phyloP scores from a whole-genome alignment of 257 asterid genomes.

The Oldenlandia corymbosa region DNA sequence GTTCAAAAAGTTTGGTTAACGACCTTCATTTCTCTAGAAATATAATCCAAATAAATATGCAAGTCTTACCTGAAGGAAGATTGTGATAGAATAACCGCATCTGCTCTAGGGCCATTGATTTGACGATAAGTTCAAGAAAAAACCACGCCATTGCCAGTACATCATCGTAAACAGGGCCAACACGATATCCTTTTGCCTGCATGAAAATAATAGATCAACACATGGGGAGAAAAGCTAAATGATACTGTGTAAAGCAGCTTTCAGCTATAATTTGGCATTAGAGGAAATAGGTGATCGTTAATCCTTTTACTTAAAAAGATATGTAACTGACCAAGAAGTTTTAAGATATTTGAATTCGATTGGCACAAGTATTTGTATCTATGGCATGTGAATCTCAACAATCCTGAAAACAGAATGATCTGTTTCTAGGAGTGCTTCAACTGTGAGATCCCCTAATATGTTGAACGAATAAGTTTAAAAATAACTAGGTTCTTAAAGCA shows the following conservation, averaged over 20 bases:
- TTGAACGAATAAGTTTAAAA: neutral
- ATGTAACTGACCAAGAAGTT: neutral
- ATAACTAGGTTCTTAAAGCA: neutral
- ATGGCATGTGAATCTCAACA: neutral
- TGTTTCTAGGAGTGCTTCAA: neutral
- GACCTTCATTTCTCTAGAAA: neutral
- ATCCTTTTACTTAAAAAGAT: neutral
- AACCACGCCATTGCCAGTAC: conserved; percentile 99
- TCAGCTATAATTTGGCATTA: neutral
- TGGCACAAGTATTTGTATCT: neutral
- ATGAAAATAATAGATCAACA: conserved; percentile 19
- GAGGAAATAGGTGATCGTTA: neutral
- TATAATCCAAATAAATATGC: neutral
- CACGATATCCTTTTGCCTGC: conserved; percentile 98
- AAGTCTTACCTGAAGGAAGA: conserved; percentile 68
- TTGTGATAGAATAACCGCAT: conserved; percentile 79
- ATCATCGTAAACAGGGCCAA: conserved; percentile 99
- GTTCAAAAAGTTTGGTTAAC: too few relatives aligned
- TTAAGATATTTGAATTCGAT: neutral
- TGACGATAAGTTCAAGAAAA: conserved; percentile 93
- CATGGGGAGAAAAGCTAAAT: conserved; percentile 7
- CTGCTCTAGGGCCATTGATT: conserved; percentile 98
- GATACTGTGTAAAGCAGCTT: neutral
- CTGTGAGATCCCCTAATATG: neutral
- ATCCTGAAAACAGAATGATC: neutral